These are phyloP conservation scores for Avena atlantica DNA, from an alignment of 176 grass and related monocot genomes.

Conservation along the genomic window DNA sequence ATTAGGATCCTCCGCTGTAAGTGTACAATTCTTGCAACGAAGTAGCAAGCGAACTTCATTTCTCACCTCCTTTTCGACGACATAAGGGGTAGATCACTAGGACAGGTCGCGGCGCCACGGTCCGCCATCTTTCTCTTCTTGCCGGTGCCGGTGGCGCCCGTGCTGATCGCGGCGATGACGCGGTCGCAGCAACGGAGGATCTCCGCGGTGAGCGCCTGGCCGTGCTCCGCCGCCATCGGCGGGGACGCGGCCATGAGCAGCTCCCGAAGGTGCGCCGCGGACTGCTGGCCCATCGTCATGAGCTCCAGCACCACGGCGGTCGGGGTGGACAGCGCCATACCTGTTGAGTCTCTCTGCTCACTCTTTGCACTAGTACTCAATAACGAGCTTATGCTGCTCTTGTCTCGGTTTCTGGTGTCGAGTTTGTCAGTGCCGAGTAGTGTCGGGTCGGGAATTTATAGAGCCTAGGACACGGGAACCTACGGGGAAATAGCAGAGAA, in stretches of 20 bases:
- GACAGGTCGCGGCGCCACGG: not conserved
- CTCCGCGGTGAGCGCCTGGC: too few species aligned
- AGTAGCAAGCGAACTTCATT: not conserved
- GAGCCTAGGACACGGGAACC: not conserved
- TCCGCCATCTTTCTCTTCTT: slow-evolving; percentile 38
- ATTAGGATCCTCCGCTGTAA: too few species aligned
- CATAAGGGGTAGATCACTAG: not conserved
- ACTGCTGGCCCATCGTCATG: slow-evolving; percentile 54
- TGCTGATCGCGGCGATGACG: not conserved
- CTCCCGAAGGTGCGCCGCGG: slow-evolving; percentile 46
- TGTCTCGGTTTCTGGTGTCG: not conserved
- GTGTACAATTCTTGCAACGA: not conserved
- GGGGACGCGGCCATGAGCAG: slow-evolving; percentile 39
- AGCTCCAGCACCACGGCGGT: slow-evolving; percentile 50
- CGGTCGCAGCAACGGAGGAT: too few species aligned
- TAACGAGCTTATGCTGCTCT: not conserved
- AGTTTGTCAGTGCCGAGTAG: not conserved
- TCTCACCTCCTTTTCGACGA: slow-evolving; percentile 32
- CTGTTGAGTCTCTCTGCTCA: not conserved
- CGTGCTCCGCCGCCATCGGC: too few species aligned
- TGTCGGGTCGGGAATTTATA: slow-evolving; percentile 13
- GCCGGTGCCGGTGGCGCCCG: not conserved
- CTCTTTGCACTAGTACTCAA: not conserved
- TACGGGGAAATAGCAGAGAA: not conserved
- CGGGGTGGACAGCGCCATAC: slow-evolving; percentile 42